A percentile compares a stretch with the other conserved stretches of the same genome.
These are phyloP conservation scores for Calonectria crousiana DNA, from an alignment of 2,329 filamentous ascomycete genomes.

Conservation along the genomic window DNA sequence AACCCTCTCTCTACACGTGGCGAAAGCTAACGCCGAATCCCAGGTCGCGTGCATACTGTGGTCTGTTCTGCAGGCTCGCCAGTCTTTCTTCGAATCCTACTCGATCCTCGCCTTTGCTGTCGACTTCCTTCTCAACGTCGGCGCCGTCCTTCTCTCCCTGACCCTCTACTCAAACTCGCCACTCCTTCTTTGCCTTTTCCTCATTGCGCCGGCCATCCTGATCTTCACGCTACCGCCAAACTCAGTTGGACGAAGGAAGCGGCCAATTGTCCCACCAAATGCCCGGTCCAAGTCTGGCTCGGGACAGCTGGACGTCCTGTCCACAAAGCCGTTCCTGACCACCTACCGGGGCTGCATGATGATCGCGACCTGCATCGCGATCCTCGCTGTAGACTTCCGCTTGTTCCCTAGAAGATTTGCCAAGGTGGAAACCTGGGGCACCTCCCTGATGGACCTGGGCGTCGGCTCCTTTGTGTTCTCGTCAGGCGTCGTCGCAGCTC, in stretches of 20 bases:
- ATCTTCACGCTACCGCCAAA: constrained; percentile 66
- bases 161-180: constrained; percentile 86
- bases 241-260: constrained; percentile 54
- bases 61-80: constrained; percentile 87
- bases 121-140: constrained; percentile 91
- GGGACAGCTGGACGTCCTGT: constrained; percentile 62
- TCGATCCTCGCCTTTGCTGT: constrained; percentile 74
- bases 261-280: constrained; percentile 59
- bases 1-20: background rate
- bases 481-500: constrained; percentile 88
- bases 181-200: constrained; percentile 78
- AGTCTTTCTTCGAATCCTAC: constrained; percentile 86
- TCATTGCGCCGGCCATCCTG: constrained; percentile 78
- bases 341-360: constrained; percentile 93
- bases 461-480: constrained; percentile 98
- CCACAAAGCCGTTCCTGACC: constrained; percentile 92
- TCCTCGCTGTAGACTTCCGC: constrained; percentile 95
- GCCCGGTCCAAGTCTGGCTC: constrained; percentile 51
- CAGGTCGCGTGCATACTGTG: constrained; percentile 88
- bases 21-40: constrained; percentile 30
- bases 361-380: constrained; percentile 88
- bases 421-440: constrained; percentile 99
- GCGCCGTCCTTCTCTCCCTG: constrained; percentile 83
- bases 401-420: constrained; percentile 95
- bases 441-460: constrained; percentile 97